These are phyloP conservation scores for Skeletonema grethae DNA, from an alignment of 108 stramenopile species.

Conservation along the genomic window DNA sequence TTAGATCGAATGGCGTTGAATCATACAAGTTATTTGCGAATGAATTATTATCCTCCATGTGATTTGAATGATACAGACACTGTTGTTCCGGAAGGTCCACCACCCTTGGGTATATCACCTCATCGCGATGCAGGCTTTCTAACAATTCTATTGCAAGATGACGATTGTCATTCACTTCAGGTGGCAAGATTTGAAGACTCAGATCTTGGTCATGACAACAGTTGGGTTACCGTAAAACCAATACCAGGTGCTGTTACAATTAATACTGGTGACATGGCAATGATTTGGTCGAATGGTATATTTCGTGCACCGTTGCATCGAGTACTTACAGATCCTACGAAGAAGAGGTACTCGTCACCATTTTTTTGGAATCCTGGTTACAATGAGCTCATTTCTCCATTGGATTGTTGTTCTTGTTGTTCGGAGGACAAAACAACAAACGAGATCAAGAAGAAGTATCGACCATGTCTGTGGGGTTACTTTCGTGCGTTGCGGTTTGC, in stretches of 20 bases:
- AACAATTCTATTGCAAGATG: slow-evolving; percentile 88
- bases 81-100: too few relatives aligned
- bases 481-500: slow-evolving; percentile 87
- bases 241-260: slow-evolving; percentile 86
- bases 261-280: slow-evolving; percentile 93
- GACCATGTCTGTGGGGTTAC: slow-evolving; percentile 76
- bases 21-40: slow-evolving; percentile 85
- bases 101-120: slow-evolving; percentile 70
- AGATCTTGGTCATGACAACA: slow-evolving; percentile 21
- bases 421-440: too few relatives aligned
- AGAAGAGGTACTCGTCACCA: slow-evolving; percentile 84
- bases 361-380: slow-evolving; percentile 95
- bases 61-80: slow-evolving; percentile 7
- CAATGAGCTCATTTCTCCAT: slow-evolving; percentile 52
- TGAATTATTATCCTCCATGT: slow-evolving; percentile 87
- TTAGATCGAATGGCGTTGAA: slow-evolving; percentile 49
- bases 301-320: slow-evolving; percentile 90
- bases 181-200: slow-evolving; percentile 59
- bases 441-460: slow-evolving; percentile 35
- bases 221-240: slow-evolving; percentile 82
- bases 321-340: slow-evolving; percentile 72
- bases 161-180: slow-evolving; percentile 80
- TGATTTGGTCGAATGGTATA: slow-evolving; percentile 90
- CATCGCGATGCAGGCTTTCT: slow-evolving; percentile 93
- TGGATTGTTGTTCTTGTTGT: slow-evolving; percentile 23